These are phyloP conservation scores for Vaucheria bursata DNA, from an alignment of 352 stramenopile species.

Conservation along the genomic window DNA sequence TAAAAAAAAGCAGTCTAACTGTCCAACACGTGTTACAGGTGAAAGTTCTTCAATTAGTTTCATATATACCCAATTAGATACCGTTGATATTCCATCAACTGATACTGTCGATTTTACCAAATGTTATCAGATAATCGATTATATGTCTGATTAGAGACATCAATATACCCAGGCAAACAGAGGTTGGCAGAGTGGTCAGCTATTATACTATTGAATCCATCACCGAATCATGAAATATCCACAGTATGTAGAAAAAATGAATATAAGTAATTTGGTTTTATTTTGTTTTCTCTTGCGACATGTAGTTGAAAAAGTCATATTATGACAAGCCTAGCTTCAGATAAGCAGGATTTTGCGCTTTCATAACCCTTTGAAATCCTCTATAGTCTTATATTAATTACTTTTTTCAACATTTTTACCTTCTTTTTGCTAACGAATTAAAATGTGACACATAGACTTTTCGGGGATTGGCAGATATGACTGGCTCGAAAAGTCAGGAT, in stretches of 20 bases:
- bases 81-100: neutral
- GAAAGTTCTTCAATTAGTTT: neutral
- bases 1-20: conserved; percentile 76
- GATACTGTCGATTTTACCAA: neutral
- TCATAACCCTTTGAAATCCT: neutral
- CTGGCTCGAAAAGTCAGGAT: conserved; percentile 87
- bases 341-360: neutral
- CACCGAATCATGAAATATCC: no score
- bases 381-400: neutral
- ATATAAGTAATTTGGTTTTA: no score
- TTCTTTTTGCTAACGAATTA: neutral
- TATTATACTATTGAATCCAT: no score
- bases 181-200: neutral
- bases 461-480: conserved; percentile 70
- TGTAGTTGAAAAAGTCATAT: neutral
- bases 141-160: no score
- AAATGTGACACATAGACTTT: neutral
- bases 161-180: no score
- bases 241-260: no score
- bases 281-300: neutral
- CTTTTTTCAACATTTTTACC: neutral
- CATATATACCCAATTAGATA: neutral
- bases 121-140: no score
- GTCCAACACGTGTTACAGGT: conserved; percentile 62
- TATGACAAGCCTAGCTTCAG: neutral